phyloP scores from a whole-genome alignment of 2,329 filamentous ascomycete genomes.

The Dryadomyces quercus-mongolicae region DNA sequence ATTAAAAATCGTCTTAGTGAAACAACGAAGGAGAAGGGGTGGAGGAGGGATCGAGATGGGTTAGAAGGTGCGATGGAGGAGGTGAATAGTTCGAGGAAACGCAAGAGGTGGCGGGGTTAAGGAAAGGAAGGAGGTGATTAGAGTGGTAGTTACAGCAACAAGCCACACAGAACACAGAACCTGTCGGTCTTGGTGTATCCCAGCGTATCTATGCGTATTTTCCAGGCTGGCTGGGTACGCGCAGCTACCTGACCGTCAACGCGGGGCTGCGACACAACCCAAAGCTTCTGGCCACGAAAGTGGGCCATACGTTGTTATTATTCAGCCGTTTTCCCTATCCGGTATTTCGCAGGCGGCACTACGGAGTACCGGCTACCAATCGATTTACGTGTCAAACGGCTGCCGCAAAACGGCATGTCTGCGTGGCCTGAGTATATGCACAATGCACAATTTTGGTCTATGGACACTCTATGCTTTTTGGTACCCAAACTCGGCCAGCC shows the following conservation, averaged over 20 bases:
- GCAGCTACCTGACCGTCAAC: neutral
- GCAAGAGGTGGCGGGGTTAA: neutral
- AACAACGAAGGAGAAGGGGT: neutral
- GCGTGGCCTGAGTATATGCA: too few species aligned
- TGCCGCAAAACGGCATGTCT: too few species aligned
- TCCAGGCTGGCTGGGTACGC: neutral
- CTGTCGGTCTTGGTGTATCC: neutral
- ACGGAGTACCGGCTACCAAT: too few species aligned
- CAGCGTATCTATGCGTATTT: neutral
- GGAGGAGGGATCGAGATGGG: conserved; percentile 5
- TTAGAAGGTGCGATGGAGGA: conserved; percentile 1
- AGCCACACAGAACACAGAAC: too few species aligned
- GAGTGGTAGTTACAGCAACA: conserved; percentile 9
- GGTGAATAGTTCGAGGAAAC: neutral
- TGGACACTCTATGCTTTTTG: conserved; percentile 27
- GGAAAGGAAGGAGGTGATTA: conserved; percentile 10
- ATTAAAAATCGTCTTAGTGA: neutral
- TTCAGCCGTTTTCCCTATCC: neutral
- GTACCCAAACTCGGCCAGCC: conserved; percentile 62
- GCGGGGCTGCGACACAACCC: neutral
- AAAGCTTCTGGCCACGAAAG: too few species aligned
- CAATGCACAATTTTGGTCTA: neutral
- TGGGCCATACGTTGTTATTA: neutral
- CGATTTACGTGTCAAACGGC: too few species aligned
- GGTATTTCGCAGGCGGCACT: neutral